Evolutionary conservation across 208 protist species (phyloP).

Genomic region (Leptomonas seymouri): DNA sequence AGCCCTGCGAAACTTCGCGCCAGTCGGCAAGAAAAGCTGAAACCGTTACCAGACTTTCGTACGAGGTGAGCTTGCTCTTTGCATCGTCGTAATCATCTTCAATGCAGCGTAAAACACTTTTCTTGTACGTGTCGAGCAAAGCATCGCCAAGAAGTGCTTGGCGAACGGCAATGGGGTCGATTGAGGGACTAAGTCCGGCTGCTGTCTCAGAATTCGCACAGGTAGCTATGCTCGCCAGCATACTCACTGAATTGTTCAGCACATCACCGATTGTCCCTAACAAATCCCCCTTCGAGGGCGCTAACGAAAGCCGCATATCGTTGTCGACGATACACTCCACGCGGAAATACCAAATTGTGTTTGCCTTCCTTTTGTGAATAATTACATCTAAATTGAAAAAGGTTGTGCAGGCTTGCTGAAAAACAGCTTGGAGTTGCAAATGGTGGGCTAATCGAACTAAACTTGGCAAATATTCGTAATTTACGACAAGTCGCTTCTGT

Average conservation of each 20-base stretch:
- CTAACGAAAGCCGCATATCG: constrained; percentile 42
- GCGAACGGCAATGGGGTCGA: constrained; percentile 18
- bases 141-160: constrained; percentile 20
- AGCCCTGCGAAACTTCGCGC: constrained; percentile 30
- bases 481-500: constrained; percentile 83
- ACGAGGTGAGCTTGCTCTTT: constrained; percentile 30
- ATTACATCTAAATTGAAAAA: constrained; percentile 59
- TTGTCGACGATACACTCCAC: constrained; percentile 62
- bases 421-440: constrained; percentile 77
- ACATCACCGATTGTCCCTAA: constrained; percentile 32
- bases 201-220: constrained; percentile 25
- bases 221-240: constrained; percentile 35
- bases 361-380: constrained; percentile 37
- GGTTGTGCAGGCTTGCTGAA: constrained; percentile 60
- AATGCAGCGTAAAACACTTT: constrained; percentile 24
- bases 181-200: constrained; percentile 2
- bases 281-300: constrained; percentile 50
- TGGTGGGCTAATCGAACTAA: constrained; percentile 82
- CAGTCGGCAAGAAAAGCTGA: constrained; percentile 47
- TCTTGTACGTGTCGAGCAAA: constrained; percentile 32
- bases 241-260: constrained; percentile 43
- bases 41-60: constrained; percentile 35
- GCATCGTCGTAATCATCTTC: constrained; percentile 46
- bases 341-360: constrained; percentile 67
- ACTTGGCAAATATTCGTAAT: constrained; percentile 77